Conservation (phyloP, 257 asterid species). For the Solanum pimpinellifolium region DNA sequence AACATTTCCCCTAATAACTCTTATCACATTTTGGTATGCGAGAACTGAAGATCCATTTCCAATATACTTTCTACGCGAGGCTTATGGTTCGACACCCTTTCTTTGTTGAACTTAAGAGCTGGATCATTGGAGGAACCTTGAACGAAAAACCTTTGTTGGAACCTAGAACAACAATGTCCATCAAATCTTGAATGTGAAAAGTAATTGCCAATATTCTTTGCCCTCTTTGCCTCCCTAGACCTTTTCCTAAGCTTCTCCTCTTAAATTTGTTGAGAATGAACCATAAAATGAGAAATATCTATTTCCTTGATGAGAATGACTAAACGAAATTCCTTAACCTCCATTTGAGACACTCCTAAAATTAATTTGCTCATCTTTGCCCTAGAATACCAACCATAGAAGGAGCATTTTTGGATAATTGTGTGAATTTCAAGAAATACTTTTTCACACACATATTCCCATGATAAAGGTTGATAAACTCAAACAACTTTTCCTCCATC, state of each 20-base stretch:
- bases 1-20: background rate
- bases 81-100: background rate
- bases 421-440: background rate
- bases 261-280: background rate
- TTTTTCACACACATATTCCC: background rate
- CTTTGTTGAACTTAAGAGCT: background rate
- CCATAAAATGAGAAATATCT: background rate
- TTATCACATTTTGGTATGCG: background rate
- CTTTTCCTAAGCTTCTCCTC: background rate
- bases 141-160: background rate
- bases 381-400: background rate
- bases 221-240: background rate
- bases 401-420: background rate
- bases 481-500: background rate
- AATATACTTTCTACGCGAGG: background rate
- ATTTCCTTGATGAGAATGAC: background rate
- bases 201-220: background rate
- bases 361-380: background rate
- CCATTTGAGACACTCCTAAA: background rate
- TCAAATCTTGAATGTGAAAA: background rate
- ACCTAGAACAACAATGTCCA: background rate
- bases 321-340: background rate
- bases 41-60: background rate
- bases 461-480: background rate
- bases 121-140: background rate